Base-by-base conservation (phyloP, 805 yeast genomes). In the Saturnispora zaruensis region DNA sequence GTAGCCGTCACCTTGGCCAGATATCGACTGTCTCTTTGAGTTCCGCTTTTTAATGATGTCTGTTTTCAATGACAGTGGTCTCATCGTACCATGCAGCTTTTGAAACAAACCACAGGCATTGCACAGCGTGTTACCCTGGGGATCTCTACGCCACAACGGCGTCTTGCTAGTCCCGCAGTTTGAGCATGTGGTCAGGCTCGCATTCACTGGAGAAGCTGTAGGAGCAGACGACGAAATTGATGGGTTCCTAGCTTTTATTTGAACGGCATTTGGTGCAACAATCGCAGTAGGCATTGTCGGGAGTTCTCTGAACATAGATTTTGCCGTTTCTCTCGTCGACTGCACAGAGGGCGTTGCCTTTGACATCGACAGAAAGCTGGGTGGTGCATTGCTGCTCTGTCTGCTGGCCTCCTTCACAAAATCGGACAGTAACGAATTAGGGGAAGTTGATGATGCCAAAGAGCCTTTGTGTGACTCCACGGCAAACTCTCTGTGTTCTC, bases 21-120 rank as follows among this genome's bases (percentile, higher is more conserved):
- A 51, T 9, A 58, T 38, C 11, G 63, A 53, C 41, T 66, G 69
- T 55, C 68, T 60, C 49, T 77, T 74, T 3, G 80, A 73, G 51
- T 72, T 72, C 57, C 84, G 65, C 61, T 79, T 79, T 50, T 76
- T 78, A 46, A 79, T 79, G 1, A 90, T 93, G 63, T 90, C 96
- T 0, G 97, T 86, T 48, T 64, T 64, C 41, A 64, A 65, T 23
- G 81, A 74, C 23, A 79, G 64, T 1, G 84, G 84, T 46, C 84
- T 64, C 60, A 77, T 77, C 3, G 83, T 76, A 16, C 84, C 84
- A 57, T 79, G 84, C 18, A 79, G 63, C 57, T 79, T 79, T 48
- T 74, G 71, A 58, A 79, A 79, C 21, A 79, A 65, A 0, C 84
- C 84, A 66, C 84, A 79, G 0, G 84, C 84, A 58, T 79, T 79